Evolutionary conservation across 768 basidiomycete species (phyloP), one percentile per base, ranked within the genome.

Genomic region (Phylloporus sp.): DNA sequence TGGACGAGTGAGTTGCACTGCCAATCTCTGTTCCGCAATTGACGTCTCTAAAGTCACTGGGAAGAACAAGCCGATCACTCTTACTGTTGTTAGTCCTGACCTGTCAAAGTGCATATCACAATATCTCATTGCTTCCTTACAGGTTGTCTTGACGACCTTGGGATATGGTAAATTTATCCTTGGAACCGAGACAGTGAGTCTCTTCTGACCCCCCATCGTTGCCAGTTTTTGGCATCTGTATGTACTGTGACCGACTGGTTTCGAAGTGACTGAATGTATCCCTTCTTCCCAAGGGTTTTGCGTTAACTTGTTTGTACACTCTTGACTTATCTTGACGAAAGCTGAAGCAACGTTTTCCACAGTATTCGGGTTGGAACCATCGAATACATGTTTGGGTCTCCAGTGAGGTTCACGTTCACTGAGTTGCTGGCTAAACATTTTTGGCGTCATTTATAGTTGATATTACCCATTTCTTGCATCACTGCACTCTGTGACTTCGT

Each of bases 1-100:
- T 59, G 58, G 58, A 55, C 38, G 11, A 56, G 58, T 59, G 24
- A 45, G 58, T 47, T n/a, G n/a, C 24, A 6, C 26, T 34, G 4
- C n/a, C 11, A 18, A 22, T 26, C 44, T 2, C 11, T 6, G 3
- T n/a, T 16, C 32, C 18, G 5, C 44, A 10, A 2, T 10, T 11
- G 26, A 49, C 12, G 7, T 28, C 22, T 43, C n/a, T n/a, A n/a
- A 18, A 60, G 59, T 60, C 20, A 60, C 58, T 18, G 55, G 44
- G 22, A 60, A 51, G 7, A 60, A 60, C 15, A 60, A 53, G 23
- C 10, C 4, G 13, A 3, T 60, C 5, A 60, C 59, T n/a, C 11
- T 51, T 7, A 6, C 6, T 11, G 29, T 60, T 4, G 58, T 60
- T 28, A 49, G 59, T 54, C 12, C 24, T 5, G 3, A n/a, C 29